These are phyloP conservation scores for Coemansia sp. DNA, from an alignment of 192 early-diverging fungal species.

Conservation along the genomic window DNA sequence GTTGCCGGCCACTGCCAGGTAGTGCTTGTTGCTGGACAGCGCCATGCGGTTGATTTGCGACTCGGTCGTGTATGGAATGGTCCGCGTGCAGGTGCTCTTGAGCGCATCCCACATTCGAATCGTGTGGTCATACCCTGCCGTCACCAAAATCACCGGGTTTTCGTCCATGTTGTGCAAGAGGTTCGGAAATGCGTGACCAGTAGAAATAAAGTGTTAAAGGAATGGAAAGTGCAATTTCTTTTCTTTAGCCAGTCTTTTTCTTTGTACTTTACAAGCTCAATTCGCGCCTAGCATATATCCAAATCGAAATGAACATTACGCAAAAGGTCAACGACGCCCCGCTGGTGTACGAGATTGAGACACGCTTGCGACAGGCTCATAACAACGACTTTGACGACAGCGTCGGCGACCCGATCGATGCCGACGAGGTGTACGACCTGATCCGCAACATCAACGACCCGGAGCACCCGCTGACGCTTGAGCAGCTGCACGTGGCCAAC, in stretches of 20 bases:
- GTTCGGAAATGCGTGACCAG: not conserved
- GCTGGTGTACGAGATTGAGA: slow-evolving; percentile 68
- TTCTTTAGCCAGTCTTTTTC: not conserved
- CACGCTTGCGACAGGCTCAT: slow-evolving; percentile 34
- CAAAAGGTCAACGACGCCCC: slow-evolving; percentile 78
- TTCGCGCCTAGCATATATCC: not conserved
- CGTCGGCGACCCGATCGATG: slow-evolving; percentile 73
- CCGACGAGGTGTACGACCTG: slow-evolving; percentile 90
- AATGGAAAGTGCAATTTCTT: slow-evolving; percentile 4
- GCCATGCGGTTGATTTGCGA: slow-evolving; percentile 56
- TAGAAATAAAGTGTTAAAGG: not conserved
- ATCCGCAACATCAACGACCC: slow-evolving; percentile 97
- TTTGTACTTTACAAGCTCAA: slow-evolving; percentile 8
- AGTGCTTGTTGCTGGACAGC: slow-evolving; percentile 51
- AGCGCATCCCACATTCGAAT: slow-evolving; percentile 57
- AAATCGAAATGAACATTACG: slow-evolving; percentile 48
- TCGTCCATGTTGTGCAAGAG: slow-evolving; percentile 33
- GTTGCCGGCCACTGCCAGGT: slow-evolving; percentile 52
- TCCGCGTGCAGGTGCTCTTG: slow-evolving; percentile 53
- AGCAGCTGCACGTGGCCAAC: slow-evolving; percentile 95
- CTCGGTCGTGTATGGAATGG: slow-evolving; percentile 51
- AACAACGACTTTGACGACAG: slow-evolving; percentile 73
- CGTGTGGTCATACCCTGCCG: slow-evolving; percentile 55
- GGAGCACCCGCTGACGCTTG: slow-evolving; percentile 95
- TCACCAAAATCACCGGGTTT: slow-evolving; percentile 47